Evolutionary conservation across 306 rosid genomes (phyloP).

Genomic region (Corylus avellana): DNA sequence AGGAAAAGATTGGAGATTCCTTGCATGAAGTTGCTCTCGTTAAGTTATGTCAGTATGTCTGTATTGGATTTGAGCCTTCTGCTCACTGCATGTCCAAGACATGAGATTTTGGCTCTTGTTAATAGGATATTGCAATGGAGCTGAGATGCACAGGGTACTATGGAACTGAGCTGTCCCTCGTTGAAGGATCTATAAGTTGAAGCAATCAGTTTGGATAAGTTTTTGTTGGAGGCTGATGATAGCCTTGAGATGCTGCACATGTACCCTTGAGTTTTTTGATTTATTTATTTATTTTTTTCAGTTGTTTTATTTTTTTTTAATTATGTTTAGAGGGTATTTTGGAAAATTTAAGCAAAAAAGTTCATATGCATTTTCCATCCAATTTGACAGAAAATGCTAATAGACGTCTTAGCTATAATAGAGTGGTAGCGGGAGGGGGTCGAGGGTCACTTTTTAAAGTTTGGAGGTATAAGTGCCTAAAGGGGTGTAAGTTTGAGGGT

Average conservation of each 20-base stretch:
- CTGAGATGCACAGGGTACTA: conserved; percentile 52
- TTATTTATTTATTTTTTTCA: too few species aligned
- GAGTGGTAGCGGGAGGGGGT: too few species aligned
- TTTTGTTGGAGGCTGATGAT: conserved; percentile 53
- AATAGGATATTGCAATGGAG: conserved; percentile 60
- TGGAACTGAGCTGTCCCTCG: conserved; percentile 63
- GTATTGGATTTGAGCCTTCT: conserved; percentile 76
- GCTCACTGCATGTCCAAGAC: conserved; percentile 63
- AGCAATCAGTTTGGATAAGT: conserved; percentile 67
- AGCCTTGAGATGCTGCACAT: conserved; percentile 44
- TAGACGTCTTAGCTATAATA: too few species aligned
- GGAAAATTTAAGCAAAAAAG: too few species aligned
- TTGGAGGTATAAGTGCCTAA: too few species aligned
- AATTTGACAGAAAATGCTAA: too few species aligned
- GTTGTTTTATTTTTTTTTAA: too few species aligned
- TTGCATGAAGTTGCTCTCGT: conserved; percentile 65
- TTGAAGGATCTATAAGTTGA: conserved; percentile 65
- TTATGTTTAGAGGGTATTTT: too few species aligned
- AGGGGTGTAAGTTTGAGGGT: too few species aligned
- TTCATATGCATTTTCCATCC: too few species aligned
- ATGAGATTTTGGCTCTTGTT: conserved; percentile 57
- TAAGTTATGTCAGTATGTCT: conserved; percentile 61
- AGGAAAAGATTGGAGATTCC: conserved; percentile 71
- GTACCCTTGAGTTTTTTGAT: conserved; percentile 49
- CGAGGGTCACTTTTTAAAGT: too few species aligned